A percentile compares a stretch with the other conserved stretches of the same genome.
Evolutionary conservation across 495 filamentous ascomycete species (phyloP).

Genomic region (Copromyces sp.): DNA sequence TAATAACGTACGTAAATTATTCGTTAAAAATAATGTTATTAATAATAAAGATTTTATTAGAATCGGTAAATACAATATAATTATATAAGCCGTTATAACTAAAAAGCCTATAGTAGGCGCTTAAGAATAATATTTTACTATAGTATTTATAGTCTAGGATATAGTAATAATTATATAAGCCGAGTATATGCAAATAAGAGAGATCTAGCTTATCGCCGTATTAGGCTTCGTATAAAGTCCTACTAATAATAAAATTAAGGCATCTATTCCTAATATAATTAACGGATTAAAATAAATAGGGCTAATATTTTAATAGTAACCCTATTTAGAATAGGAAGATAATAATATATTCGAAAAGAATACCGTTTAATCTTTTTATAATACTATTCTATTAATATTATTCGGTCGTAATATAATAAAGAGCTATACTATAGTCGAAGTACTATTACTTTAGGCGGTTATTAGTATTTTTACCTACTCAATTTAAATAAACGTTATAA

Average conservation of each 20-base stretch:
- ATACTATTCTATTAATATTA: neutral
- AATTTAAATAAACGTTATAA: neutral
- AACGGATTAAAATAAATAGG: neutral
- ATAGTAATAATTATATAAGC: too few species aligned
- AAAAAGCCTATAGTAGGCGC: neutral
- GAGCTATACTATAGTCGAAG: neutral
- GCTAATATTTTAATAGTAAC: neutral
- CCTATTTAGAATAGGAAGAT: neutral
- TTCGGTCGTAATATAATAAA: neutral
- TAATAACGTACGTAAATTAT: neutral
- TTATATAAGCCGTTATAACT: neutral
- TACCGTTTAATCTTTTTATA: neutral
- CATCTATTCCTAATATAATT: neutral
- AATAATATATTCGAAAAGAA: neutral
- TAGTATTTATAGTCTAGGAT: neutral
- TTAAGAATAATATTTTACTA: neutral
- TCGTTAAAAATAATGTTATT: neutral
- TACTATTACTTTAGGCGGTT: neutral
- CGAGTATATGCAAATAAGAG: neutral
- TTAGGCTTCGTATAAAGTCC: too few species aligned
- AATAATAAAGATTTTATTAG: too few species aligned
- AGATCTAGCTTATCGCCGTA: neutral
- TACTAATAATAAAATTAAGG: neutral
- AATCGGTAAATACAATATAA: neutral
- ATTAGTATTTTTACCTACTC: neutral